Conservation (phyloP, 1,284 basidiomycete genomes). For the Psilocybe mexicana region DNA sequence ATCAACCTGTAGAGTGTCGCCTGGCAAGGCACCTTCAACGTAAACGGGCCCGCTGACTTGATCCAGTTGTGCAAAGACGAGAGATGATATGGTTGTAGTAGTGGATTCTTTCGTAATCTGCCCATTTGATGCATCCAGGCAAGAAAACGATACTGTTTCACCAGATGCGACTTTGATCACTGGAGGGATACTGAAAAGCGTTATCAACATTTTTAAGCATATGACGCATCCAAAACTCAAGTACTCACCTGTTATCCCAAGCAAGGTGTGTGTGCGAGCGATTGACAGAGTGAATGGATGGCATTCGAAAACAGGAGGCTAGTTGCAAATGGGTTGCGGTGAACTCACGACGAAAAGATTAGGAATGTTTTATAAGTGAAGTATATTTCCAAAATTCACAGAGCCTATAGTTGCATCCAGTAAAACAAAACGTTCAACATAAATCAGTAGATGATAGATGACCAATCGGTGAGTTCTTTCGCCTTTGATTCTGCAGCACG, state of each 20-base stretch:
- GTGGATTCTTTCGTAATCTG: slow-evolving; percentile 52
- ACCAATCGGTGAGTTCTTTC: slow-evolving; percentile 27
- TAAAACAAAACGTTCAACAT: neutral
- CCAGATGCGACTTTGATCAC: slow-evolving; percentile 51
- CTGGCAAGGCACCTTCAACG: slow-evolving; percentile 48
- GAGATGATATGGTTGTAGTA: slow-evolving; percentile 32
- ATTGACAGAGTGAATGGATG: slow-evolving; percentile 56
- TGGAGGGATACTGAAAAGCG: slow-evolving; percentile 46
- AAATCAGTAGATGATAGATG: slow-evolving; percentile 22
- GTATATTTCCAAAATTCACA: neutral
- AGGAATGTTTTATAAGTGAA: slow-evolving; percentile 2
- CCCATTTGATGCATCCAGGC: slow-evolving; percentile 63
- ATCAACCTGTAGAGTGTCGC: slow-evolving; percentile 61
- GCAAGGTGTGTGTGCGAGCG: slow-evolving; percentile 51
- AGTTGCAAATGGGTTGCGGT: neutral
- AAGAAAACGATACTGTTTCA: slow-evolving; percentile 56
- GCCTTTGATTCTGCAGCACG: slow-evolving; percentile 15
- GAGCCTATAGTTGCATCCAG: neutral
- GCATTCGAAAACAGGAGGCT: slow-evolving; percentile 24
- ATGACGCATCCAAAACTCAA: neutral
- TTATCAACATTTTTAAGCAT: neutral
- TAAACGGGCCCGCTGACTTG: slow-evolving; percentile 62
- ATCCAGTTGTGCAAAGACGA: slow-evolving; percentile 50
- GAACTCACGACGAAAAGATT: slow-evolving; percentile 7
- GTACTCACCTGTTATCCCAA: slow-evolving; percentile 58